These are phyloP conservation scores for Ophiostoma pallidulum DNA, from an alignment of 2,329 filamentous ascomycete species.

Conservation along the genomic window DNA sequence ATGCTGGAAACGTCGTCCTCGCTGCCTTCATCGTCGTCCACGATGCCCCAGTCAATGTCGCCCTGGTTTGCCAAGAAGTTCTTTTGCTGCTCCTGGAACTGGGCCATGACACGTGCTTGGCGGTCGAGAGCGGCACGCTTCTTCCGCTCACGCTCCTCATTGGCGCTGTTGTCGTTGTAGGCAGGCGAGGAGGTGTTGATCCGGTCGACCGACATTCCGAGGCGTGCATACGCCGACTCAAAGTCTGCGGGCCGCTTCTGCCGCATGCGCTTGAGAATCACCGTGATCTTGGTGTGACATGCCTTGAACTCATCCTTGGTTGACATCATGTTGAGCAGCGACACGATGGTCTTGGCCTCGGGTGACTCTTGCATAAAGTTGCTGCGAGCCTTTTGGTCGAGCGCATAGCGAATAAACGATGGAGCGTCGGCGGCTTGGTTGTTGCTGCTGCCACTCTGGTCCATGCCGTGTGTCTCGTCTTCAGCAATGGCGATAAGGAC, in stretches of 20 bases:
- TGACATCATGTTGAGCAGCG: slow-evolving; percentile 52
- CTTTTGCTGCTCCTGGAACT: slow-evolving; percentile 96
- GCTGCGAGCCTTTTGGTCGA: slow-evolving; percentile 53
- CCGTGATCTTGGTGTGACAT: slow-evolving; percentile 73
- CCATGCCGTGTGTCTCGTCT: slow-evolving; percentile 47
- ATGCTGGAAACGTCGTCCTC: slow-evolving; percentile 31
- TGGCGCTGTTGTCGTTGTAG: slow-evolving; percentile 44
- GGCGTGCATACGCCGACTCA: slow-evolving; percentile 52
- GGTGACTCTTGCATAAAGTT: slow-evolving; percentile 45
- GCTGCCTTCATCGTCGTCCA: slow-evolving; percentile 63
- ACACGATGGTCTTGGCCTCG: slow-evolving; percentile 52
- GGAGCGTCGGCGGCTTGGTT: slow-evolving; percentile 22
- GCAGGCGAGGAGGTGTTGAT: slow-evolving; percentile 79
- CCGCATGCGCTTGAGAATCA: slow-evolving; percentile 76
- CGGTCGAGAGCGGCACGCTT: slow-evolving; percentile 85
- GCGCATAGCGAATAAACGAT: slow-evolving; percentile 65
- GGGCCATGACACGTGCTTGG: slow-evolving; percentile 91
- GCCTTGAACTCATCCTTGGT: slow-evolving; percentile 67
- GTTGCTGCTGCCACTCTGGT: not conserved
- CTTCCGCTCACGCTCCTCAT: slow-evolving; percentile 70
- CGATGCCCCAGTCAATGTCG: slow-evolving; percentile 80
- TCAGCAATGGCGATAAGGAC: slow-evolving; percentile 78
- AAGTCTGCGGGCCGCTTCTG: slow-evolving; percentile 71
- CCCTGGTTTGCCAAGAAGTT: slow-evolving; percentile 85
- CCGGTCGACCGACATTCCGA: slow-evolving; percentile 63